Evolutionary conservation across 768 basidiomycete genomes (phyloP).

Genomic region (Tylopilus subfusipes): DNA sequence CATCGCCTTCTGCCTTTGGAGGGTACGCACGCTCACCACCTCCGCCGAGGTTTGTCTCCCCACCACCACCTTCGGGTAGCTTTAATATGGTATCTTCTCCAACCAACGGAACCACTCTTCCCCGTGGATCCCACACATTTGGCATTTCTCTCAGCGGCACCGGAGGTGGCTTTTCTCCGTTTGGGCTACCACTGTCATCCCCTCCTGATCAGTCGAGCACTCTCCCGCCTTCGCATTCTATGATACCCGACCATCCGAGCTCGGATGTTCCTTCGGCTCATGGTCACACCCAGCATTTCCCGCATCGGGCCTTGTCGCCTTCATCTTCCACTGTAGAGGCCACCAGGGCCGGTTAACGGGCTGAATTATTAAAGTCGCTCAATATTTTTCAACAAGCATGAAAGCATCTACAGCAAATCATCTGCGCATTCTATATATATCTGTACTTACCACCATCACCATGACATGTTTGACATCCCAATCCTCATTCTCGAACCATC

Average conservation of each 20-base stretch:
- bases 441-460: constrained; percentile 35
- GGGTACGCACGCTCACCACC: constrained; percentile 34
- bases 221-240: constrained; percentile 31
- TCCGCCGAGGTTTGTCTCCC: constrained; percentile 34
- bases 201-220: constrained; percentile 26
- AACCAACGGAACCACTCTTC: constrained; percentile 24
- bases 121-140: constrained; percentile 32
- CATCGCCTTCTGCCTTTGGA: constrained; percentile 23
- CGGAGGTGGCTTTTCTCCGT: constrained; percentile 30
- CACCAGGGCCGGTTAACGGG: constrained; percentile 39
- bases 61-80: constrained; percentile 28
- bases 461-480: constrained; percentile 34
- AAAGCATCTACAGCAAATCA: constrained; percentile 38
- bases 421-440: constrained; percentile 41
- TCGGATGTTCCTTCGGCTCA: constrained; percentile 29
- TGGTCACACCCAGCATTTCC: constrained; percentile 38
- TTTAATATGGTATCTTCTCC: constrained; percentile 29
- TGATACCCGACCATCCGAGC: constrained; percentile 36
- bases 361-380: constrained; percentile 37
- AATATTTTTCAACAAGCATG: constrained; percentile 38
- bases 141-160: constrained; percentile 29
- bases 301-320: constrained; percentile 38
- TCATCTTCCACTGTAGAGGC: constrained; percentile 38
- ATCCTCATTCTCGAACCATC: constrained; percentile 27
- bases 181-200: constrained; percentile 33